Evolutionary conservation across 169 alveolate genomes (phyloP).

Genomic region (Babesia bovis): DNA sequence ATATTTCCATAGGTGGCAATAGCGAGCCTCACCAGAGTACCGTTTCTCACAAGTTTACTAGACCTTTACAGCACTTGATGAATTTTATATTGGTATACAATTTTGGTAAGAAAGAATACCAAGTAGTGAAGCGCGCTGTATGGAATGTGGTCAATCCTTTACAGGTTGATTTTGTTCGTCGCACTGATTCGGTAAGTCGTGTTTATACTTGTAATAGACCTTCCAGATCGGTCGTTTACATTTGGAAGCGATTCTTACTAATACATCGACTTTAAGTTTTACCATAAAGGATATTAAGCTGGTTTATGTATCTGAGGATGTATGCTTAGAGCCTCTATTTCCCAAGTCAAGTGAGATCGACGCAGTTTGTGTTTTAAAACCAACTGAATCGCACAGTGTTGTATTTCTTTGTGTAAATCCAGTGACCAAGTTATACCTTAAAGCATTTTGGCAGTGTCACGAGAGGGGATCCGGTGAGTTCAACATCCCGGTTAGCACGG

Average conservation of each 20-base stretch:
- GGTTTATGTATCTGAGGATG: background rate
- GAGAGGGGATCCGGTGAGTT: constrained; percentile 32
- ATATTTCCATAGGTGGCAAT: constrained; percentile 27
- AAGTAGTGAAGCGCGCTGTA: constrained; percentile 23
- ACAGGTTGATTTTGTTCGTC: constrained; percentile 1
- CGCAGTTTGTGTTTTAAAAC: constrained; percentile 26
- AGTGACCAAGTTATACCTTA: background rate
- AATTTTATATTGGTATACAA: constrained; percentile 28
- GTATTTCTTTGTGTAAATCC: constrained; percentile 12
- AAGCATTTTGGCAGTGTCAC: constrained; percentile 12
- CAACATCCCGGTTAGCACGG: background rate
- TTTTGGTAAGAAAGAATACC: constrained; percentile 15
- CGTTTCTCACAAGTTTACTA: constrained; percentile 7
- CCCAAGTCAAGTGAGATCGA: constrained; percentile 1
- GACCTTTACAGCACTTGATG: constrained; percentile 14
- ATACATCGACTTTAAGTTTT: constrained; percentile 15
- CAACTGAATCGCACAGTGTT: constrained; percentile 28
- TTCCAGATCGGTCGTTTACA: constrained; percentile 30
- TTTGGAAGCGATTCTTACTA: constrained; percentile 38
- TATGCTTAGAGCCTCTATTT: background rate
- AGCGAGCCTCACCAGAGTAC: constrained; percentile 26
- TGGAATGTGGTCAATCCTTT: constrained; percentile 49
- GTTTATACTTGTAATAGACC: background rate
- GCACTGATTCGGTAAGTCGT: constrained; percentile 20
- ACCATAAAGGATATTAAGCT: constrained; percentile 34